Evolutionary conservation across 2,329 filamentous ascomycete genomes (phyloP).

Genomic region (Stagonosporopsis cucurbitacearum): DNA sequence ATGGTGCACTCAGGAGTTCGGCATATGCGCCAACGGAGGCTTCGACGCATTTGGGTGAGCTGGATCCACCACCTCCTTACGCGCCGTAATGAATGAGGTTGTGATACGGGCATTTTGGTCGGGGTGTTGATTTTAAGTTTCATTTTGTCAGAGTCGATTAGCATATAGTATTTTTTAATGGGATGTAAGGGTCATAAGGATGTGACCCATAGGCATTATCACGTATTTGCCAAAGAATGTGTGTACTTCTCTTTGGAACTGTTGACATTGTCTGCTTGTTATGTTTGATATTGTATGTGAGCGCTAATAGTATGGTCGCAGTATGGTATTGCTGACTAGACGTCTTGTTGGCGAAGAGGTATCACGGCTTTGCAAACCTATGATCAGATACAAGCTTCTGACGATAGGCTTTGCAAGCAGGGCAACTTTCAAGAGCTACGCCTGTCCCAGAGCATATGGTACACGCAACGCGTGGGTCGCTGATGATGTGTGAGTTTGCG

Average conservation of each 20-base stretch:
- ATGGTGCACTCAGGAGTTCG: conserved; percentile 5
- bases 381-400: neutral
- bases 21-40: conserved; percentile 27
- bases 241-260: too few species aligned
- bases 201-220: neutral
- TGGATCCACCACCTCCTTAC: conserved; percentile 31
- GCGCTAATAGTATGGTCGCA: too few species aligned
- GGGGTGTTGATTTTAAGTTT: neutral
- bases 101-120: neutral
- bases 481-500: neutral
- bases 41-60: conserved; percentile 33
- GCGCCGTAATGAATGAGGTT: conserved; percentile 1
- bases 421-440: conserved; percentile 2
- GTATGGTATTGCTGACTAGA: neutral
- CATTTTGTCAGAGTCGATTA: neutral
- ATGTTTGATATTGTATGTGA: neutral
- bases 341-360: neutral
- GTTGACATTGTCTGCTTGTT: neutral
- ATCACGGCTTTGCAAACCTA: neutral
- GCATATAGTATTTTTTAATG: neutral
- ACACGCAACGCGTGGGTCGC: conserved; percentile 8
- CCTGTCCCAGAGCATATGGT: conserved; percentile 6
- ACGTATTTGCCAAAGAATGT: neutral
- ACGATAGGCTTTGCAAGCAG: conserved; percentile 3
- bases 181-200: neutral